These are phyloP conservation scores for Diplodia intermedia DNA, from an alignment of 2,329 filamentous ascomycete genomes.

Conservation along the genomic window DNA sequence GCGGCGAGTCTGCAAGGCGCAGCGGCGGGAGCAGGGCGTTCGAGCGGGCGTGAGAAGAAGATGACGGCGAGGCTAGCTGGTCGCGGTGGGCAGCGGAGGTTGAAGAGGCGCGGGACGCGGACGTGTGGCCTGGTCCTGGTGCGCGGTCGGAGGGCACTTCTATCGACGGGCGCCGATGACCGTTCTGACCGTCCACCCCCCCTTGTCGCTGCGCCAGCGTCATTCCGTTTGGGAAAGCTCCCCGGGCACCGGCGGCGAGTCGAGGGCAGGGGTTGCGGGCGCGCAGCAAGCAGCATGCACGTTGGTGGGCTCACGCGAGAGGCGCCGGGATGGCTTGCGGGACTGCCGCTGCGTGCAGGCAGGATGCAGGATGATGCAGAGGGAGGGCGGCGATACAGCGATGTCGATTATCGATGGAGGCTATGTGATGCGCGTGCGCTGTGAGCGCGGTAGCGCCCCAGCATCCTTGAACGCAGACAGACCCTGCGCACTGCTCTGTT, in stretches of 20 bases:
- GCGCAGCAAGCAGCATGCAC: conserved; percentile 17
- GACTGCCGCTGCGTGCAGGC: conserved; percentile 13
- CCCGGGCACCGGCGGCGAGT: conserved; percentile 11
- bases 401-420: conserved; percentile 1
- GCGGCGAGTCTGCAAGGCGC: conserved; percentile 1
- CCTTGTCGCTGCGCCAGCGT: conserved; percentile 24
- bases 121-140: conserved; percentile 9
- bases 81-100: conserved; percentile 3
- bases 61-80: conserved; percentile 10
- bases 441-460: not conserved
- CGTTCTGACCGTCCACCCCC: not conserved
- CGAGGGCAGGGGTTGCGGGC: conserved; percentile 23
- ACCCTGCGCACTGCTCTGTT: conserved; percentile 14
- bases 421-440: conserved; percentile 4
- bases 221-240: conserved; percentile 11
- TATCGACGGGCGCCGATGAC: conserved; percentile 18
- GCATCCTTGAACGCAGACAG: not conserved
- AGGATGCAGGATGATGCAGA: conserved; percentile 12
- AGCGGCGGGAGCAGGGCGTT: conserved; percentile 14
- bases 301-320: conserved; percentile 12
- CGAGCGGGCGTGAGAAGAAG: conserved; percentile 1
- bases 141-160: conserved; percentile 21
- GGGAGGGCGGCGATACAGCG: conserved; percentile 1
- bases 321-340: conserved; percentile 20
- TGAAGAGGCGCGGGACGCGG: conserved; percentile 1